A percentile compares a stretch with the other conserved stretches of the same genome.
phyloP scores from a whole-genome alignment of 148 eudicot species.

The Simmondsia chinensis region DNA sequence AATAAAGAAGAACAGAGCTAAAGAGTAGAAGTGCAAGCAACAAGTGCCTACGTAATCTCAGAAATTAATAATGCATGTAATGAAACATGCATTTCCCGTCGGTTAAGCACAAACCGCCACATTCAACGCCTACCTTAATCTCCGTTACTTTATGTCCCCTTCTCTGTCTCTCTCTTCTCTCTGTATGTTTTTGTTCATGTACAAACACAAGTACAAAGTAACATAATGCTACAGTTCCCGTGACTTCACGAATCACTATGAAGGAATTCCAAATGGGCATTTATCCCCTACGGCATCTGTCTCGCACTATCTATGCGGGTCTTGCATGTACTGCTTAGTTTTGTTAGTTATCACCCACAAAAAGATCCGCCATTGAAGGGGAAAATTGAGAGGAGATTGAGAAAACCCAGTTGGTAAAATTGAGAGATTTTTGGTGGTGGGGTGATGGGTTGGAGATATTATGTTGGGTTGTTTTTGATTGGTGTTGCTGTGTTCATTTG shows the following conservation, averaged over 20 bases:
- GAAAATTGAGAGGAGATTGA: neutral
- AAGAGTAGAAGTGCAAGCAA: no score
- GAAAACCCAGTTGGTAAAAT: no score
- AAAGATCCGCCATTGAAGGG: neutral
- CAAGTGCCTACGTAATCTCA: no score
- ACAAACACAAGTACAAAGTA: neutral
- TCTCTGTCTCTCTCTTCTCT: no score
- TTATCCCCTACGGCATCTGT: neutral
- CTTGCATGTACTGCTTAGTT: neutral
- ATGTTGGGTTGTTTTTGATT: conserved; percentile 36
- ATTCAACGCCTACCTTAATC: no score
- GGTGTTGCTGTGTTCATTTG: conserved; percentile 38
- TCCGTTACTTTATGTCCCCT: no score
- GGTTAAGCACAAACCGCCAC: no score
- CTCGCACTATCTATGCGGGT: neutral
- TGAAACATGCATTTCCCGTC: no score
- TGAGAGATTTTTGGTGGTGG: no score
- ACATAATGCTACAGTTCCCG: neutral
- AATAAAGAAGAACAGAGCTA: no score
- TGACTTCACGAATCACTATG: neutral
- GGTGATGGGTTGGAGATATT: conserved; percentile 46
- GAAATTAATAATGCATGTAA: no score
- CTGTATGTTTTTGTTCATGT: no score
- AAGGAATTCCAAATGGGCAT: neutral
- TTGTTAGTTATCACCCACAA: neutral